A percentile compares a stretch with the other conserved stretches of the same genome.
Conservation (phyloP, 192 early-diverging fungal genomes). For the Cladochytrium replicatum region DNA sequence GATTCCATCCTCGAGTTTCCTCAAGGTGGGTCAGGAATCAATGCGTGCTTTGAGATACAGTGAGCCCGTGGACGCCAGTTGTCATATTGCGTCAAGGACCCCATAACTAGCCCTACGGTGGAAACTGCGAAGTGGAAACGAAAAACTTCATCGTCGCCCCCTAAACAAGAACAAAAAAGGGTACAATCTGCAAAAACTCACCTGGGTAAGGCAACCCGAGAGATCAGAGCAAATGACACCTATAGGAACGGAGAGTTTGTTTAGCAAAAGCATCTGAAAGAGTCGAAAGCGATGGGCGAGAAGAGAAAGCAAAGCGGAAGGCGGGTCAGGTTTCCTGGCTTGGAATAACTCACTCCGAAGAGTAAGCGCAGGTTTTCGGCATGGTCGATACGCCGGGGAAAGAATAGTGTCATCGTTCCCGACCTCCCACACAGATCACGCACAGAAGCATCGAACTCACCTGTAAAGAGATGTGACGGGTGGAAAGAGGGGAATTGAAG, state of each 20-base stretch:
- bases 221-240: neutral
- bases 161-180: neutral
- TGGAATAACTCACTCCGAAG: neutral
- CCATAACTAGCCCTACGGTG: neutral
- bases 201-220: too few relatives aligned
- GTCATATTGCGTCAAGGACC: neutral
- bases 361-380: neutral
- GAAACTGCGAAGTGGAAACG: constrained; percentile 1
- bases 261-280: neutral
- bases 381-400: neutral
- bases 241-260: neutral
- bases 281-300: neutral
- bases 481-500: too few relatives aligned
- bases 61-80: neutral
- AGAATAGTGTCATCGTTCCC: neutral
- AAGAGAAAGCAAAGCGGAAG: neutral
- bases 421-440: too few relatives aligned
- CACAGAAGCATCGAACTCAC: too few relatives aligned
- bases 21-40: neutral
- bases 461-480: too few relatives aligned
- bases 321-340: neutral
- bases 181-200: too few relatives aligned
- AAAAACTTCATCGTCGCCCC: constrained; percentile 1
- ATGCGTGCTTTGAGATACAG: neutral
- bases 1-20: neutral